These are phyloP conservation scores for Acidomyces sp. DNA, from an alignment of 495 filamentous ascomycete genomes.

Conservation along the genomic window DNA sequence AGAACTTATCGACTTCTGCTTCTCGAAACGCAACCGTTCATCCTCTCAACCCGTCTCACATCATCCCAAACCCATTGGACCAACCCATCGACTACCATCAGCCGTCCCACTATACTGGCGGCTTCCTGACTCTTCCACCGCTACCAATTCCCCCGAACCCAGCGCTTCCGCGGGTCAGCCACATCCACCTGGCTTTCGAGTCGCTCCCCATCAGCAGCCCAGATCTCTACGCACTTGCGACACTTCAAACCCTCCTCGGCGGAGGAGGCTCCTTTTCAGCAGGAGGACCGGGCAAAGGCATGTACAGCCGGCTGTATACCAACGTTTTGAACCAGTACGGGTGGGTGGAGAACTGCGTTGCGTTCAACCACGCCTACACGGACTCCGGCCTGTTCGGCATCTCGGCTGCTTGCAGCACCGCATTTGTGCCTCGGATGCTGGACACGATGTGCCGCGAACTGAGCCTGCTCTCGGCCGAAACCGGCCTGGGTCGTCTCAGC, in stretches of 20 bases:
- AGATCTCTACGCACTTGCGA: constrained; percentile 92
- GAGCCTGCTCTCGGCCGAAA: constrained; percentile 58
- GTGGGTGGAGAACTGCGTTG: constrained; percentile 88
- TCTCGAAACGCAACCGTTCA: constrained; percentile 45
- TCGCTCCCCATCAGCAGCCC: constrained; percentile 76
- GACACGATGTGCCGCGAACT: constrained; percentile 91
- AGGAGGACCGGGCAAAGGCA: constrained; percentile 93
- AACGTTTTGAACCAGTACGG: constrained; percentile 95
- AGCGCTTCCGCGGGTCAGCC: constrained; percentile 66
- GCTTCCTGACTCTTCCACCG: constrained; percentile 71
- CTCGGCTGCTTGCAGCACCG: constrained; percentile 67
- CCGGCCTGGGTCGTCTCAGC: constrained; percentile 54
- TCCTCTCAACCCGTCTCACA: constrained; percentile 27
- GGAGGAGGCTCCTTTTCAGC: constrained; percentile 96
- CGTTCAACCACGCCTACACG: constrained; percentile 95
- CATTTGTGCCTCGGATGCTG: constrained; percentile 62
- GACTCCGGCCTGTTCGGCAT: constrained; percentile 94
- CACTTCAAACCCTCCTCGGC: constrained; percentile 90
- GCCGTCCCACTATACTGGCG: constrained; percentile 83
- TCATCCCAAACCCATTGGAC: constrained; percentile 40
- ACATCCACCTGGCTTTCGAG: constrained; percentile 93
- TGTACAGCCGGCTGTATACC: constrained; percentile 95
- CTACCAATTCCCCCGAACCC: constrained; percentile 65
- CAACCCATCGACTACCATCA: constrained; percentile 31
- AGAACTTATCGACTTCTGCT: constrained; percentile 68